Evolutionary conservation across 2,329 filamentous ascomycete species (phyloP), one percentile per base, ranked within the genome.

Genomic region (Juglanconis oblonga): DNA sequence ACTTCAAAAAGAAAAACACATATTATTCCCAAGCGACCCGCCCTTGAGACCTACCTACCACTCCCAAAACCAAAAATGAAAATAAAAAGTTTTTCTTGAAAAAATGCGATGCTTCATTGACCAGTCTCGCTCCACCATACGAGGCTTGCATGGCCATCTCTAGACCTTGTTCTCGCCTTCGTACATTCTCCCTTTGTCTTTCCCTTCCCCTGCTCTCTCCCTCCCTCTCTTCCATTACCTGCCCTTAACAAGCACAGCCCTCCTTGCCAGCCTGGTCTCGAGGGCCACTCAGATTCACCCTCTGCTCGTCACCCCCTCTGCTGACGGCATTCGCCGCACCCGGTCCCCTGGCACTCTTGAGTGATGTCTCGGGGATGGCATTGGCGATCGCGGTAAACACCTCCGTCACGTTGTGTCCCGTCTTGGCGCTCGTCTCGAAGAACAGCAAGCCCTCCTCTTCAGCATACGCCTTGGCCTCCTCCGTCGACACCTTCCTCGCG

Each of bases 371-470:
- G 1, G 95, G 95, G 69, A 99, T 99, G 45, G 93, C 92, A 72
- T 98, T 98, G 62, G 95, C 95, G 72, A 99, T 99, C 36, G 95
- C 95, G 50, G 93, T 97, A 73, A 99, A 99, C 36, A 99, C 95
- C 69, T 97, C 94, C 56, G 89, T 87, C 44, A 99, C 95, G 74
- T 97, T 97, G 72, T 90, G 85, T 32, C 95, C 95, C 4, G 92
- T 95, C 87, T 99, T 99, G 52, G 95, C 95, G 73, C 91, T 96
- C 14, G 95, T 99, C 81, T 99, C 95, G 74, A 97, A 98, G 80
- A 99, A 99, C 65, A 99, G 76, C 66, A 99, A 79, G 57, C 88
- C 87, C 77, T 99, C 95, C 76, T 98, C 94, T 67, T 98, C 93
- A 7, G 95, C 95, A 76, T 98, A 99, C 58, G 87, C 81, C 78